phyloP scores from a whole-genome alignment of 2,329 filamentous ascomycete genomes.

The Aspergillus sp. region DNA sequence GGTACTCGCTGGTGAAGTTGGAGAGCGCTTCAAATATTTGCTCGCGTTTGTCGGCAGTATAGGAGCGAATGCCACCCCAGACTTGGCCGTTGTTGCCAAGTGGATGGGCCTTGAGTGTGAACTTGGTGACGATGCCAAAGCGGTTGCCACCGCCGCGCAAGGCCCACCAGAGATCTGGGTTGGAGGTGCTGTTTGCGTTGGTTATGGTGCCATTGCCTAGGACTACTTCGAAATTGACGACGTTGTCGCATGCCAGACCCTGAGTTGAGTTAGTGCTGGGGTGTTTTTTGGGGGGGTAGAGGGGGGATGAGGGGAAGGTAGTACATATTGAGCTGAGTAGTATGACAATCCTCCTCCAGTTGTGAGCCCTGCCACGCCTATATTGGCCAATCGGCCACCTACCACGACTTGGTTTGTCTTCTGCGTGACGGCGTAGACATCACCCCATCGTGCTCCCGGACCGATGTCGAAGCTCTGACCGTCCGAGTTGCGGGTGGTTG shows the following conservation, averaged over 20 bases:
- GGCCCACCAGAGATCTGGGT: constrained; percentile 18
- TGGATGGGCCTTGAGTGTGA: constrained; percentile 14
- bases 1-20: constrained; percentile 11
- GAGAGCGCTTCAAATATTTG: constrained; percentile 10
- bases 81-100: constrained; percentile 7
- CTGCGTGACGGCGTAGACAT: constrained; percentile 10
- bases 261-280: neutral
- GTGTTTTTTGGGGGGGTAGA: neutral
- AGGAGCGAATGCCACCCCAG: constrained; percentile 13
- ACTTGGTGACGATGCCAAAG: constrained; percentile 18
- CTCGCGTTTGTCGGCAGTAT: constrained; percentile 2
- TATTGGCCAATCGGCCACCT: constrained; percentile 15
- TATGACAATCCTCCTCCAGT: constrained; percentile 17
- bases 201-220: constrained; percentile 10
- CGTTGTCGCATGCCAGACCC: constrained; percentile 18
- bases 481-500: constrained; percentile 9
- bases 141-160: constrained; percentile 16
- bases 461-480: constrained; percentile 16
- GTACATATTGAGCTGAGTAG: constrained; percentile 20
- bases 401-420: constrained; percentile 16
- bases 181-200: constrained; percentile 14
- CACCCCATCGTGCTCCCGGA: constrained; percentile 17
- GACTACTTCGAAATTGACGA: constrained; percentile 16
- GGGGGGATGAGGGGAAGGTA: neutral
- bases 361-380: constrained; percentile 12